Percentiles rank a stretch among this genome's conserved stretches.
Conservation (phyloP, 352 stramenopile genomes). For the Saprolegnia parasitica region DNA sequence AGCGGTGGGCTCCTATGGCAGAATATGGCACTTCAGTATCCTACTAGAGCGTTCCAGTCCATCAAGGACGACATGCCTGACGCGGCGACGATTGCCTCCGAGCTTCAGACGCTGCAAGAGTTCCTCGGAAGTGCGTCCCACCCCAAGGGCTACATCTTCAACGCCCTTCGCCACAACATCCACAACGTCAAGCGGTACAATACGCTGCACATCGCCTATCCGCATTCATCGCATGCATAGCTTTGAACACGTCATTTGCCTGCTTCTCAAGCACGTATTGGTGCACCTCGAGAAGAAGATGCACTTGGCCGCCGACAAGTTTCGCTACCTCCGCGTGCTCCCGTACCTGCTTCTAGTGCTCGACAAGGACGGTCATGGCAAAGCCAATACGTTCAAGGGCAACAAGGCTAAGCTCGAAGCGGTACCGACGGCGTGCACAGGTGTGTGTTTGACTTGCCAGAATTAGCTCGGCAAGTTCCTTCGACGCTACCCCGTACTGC, state of each 20-base stretch:
- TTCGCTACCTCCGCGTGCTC: constrained; percentile 33
- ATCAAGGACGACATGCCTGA: constrained; percentile 41
- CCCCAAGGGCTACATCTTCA: constrained; percentile 55
- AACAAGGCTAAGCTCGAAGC: constrained; percentile 29
- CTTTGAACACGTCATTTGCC: constrained; percentile 55
- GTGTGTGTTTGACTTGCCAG: neutral
- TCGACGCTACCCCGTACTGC: constrained; percentile 29
- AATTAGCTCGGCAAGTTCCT: constrained; percentile 30
- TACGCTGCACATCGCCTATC: neutral
- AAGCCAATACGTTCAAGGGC: constrained; percentile 35
- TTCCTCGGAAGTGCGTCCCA: constrained; percentile 53
- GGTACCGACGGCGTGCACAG: neutral
- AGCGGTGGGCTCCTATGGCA: constrained; percentile 35
- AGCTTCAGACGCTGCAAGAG: constrained; percentile 57
- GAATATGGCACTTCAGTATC: too few species aligned
- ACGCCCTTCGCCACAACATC: constrained; percentile 53
- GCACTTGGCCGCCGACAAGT: constrained; percentile 31
- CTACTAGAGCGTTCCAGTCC: constrained; percentile 47
- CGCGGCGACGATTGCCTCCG: constrained; percentile 42
- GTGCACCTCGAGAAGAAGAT: constrained; percentile 32
- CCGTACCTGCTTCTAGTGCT: constrained; percentile 39
- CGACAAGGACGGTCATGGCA: constrained; percentile 31
- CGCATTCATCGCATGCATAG: constrained; percentile 28
- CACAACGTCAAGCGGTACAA: constrained; percentile 61
- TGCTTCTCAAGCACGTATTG: constrained; percentile 31